phyloP scores from a whole-genome alignment of 2,329 filamentous ascomycete genomes.

The Trichoderma polysporum region DNA sequence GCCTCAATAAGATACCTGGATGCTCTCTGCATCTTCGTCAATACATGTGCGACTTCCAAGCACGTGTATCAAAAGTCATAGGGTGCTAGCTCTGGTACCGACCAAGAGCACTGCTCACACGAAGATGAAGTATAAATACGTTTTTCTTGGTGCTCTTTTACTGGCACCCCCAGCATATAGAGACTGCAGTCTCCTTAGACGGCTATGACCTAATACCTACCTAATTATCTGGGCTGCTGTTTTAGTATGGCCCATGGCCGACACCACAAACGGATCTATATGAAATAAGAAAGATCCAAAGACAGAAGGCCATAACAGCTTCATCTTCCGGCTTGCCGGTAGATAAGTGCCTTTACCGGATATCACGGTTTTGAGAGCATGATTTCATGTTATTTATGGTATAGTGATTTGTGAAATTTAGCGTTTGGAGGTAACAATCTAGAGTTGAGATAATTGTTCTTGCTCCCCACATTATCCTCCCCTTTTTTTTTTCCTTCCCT shows the following conservation, averaged over 20 bases:
- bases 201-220: neutral
- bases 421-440: neutral
- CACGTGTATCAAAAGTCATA: neutral
- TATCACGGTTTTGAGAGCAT: neutral
- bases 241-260: neutral
- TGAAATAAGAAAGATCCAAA: neutral
- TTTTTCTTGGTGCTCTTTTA: neutral
- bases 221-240: neutral
- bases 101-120: neutral
- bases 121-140: neutral
- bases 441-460: neutral
- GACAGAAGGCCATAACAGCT: neutral
- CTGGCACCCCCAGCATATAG: neutral
- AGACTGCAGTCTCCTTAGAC: neutral
- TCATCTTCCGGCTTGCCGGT: neutral
- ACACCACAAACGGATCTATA: neutral
- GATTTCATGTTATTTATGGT: neutral
- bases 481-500: too few relatives aligned
- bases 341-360: neutral
- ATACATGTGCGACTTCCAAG: neutral
- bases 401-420: neutral
- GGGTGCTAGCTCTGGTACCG: neutral
- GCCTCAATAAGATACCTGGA: neutral
- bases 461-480: neutral
- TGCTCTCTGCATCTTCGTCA: neutral